Evolutionary conservation across 1,284 basidiomycete species (phyloP), one percentile per base, ranked within the genome.

Genomic region (Austroboletus niveus): DNA sequence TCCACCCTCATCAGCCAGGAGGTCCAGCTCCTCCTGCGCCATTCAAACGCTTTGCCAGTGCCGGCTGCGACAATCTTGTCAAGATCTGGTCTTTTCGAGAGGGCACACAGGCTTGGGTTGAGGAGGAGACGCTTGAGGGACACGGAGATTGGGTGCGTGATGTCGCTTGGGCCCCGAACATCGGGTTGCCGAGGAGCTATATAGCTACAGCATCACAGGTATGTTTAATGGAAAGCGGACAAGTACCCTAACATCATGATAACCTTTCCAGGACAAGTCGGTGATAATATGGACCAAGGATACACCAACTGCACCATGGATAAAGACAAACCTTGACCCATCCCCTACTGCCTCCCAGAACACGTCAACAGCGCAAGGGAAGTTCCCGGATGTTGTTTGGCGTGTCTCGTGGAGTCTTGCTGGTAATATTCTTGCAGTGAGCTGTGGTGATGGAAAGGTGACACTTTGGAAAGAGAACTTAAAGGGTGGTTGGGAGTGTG

Each of bases 111-210:
- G 79, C 87, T n/a, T 98, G 94, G 94, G 77, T 81, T 17, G 90
- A 93, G 63, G 94, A 96, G 70, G 92, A 94, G 62, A 82, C 80
- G 1, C 80, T 97, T 35, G 89, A 92, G 49, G 93, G 92, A 0
- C 96, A 99, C 71, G 84, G 87, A 2, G 95, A 99, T 72, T 99
- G 96, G 96, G 95, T 99, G 17, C 82, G 96, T 49, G 96, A 99
- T 66, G 95, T 98, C 22, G 92, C 95, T 0, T 98, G 95, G 90
- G 94, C 94, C 5, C 96, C 96, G 0, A 98, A 94, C 64, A 94
- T 98, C 59, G 96, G 96, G 0, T 80, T 99, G 15, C 92, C 95
- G 0, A 84, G 94, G 55, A 90, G 87, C 66, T 98, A 98, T 73
- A 92, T 99, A 57, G 96, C 96, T 10, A 94, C 93, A 2, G 94